Percentiles rank a stretch among this genome's conserved stretches.
Conservation (phyloP, 495 filamentous ascomycete genomes). For the Recurvomyces mirabilis region DNA sequence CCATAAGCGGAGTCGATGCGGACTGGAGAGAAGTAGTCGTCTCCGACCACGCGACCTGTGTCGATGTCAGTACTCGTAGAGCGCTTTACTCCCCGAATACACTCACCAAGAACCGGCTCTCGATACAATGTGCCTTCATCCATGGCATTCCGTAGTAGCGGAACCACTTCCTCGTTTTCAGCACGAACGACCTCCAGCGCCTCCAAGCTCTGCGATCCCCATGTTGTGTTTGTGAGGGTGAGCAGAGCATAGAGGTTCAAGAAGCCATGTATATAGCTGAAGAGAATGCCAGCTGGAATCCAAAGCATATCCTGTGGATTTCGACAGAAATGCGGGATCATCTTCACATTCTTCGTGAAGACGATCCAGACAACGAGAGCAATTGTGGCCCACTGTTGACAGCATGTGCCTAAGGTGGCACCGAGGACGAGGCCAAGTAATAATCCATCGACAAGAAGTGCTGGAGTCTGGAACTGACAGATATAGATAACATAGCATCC, state of each 20-base stretch:
- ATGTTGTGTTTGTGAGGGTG: conserved; percentile 30
- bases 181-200: conserved; percentile 4
- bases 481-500: conserved; percentile 65
- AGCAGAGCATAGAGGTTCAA: conserved; percentile 66
- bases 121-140: neutral
- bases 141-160: conserved; percentile 6
- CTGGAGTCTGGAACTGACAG: conserved; percentile 61
- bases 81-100: neutral
- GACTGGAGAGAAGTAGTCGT: conserved; percentile 6
- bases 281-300: conserved; percentile 62
- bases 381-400: conserved; percentile 27
- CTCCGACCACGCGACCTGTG: conserved; percentile 2
- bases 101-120: conserved; percentile 1
- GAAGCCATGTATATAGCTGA: conserved; percentile 65
- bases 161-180: conserved; percentile 3
- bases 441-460: conserved; percentile 51
- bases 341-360: conserved; percentile 66
- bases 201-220: conserved; percentile 13
- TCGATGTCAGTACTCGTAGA: neutral
- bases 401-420: conserved; percentile 32
- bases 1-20: too few species aligned
- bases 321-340: conserved; percentile 59
- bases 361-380: conserved; percentile 50
- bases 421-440: conserved; percentile 44
- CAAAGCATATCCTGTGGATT: conserved; percentile 58